Base-by-base conservation (phyloP, 192 early-diverging fungal species). In the Backusella psychrophila region DNA sequence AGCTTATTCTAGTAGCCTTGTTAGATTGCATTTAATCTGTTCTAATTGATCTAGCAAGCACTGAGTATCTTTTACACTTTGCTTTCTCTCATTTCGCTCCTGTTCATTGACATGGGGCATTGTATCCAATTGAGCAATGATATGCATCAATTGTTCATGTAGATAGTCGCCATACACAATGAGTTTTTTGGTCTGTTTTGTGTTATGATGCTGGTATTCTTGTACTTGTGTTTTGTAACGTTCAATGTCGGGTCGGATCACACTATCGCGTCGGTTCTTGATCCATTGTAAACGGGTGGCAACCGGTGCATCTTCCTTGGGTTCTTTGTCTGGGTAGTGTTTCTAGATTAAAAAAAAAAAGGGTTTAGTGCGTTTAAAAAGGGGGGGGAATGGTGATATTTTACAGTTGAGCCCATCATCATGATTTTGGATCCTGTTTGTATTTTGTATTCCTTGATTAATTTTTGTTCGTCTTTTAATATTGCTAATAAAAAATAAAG, bases 81-180 rank as follows among this genome's bases (percentile, higher is more conserved):
- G 29, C 12, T 4, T 31, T 42, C 69, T 70, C 19, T 70, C 36
- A 11, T 23, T 14, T 11, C 39, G 11, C 21, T 70, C 69, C 1
- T 42, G 36, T 0, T 44, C 69, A 42, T 70, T 70, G 3, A 42
- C 69, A 39, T 70, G 23, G 5, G 69, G 36, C 69, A 70, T 70
- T 1, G 69, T 70, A 70, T 70, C 69, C 69, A 70, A 70, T 70
- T 70, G 69, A 42, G 69, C 35, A 14, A 70, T n/a, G n/a, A 70
- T 70, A 19, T 70, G 36, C 69, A 70, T 70, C 39, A 70, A 70
- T 14, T 70, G 69, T 14, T 70, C 69, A 42, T 70, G 69, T 26
- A 70, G n/a, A 70, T 70, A 70, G 5, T 42, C 34, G 5, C 39
- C 39, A 70, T 71, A 71, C 9, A 29, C 14, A 29, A 71, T 44